These are phyloP conservation scores for Microcyclosporella mali DNA, from an alignment of 2,329 filamentous ascomycete genomes.

Conservation along the genomic window DNA sequence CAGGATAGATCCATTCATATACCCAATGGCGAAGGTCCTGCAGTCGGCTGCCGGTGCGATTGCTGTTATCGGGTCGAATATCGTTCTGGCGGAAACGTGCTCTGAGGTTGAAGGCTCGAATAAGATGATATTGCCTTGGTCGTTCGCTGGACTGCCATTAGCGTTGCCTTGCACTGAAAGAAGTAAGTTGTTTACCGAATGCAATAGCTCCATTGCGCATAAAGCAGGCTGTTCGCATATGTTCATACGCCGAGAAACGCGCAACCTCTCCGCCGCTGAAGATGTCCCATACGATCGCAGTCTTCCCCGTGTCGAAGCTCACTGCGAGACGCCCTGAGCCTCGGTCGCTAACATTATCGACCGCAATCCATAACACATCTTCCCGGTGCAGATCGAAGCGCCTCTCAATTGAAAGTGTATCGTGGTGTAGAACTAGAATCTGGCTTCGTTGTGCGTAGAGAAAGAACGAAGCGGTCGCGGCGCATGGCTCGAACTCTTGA, in stretches of 20 bases:
- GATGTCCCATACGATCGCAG: constrained; percentile 93
- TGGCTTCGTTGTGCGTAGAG: constrained; percentile 78
- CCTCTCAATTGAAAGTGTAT: constrained; percentile 81
- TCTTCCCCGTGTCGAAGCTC: constrained; percentile 86
- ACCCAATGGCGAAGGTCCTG: constrained; percentile 92
- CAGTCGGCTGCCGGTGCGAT: constrained; percentile 84
- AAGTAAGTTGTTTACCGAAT: constrained; percentile 63
- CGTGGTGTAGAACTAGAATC: constrained; percentile 84
- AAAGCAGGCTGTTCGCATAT: constrained; percentile 79
- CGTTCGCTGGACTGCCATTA: constrained; percentile 59
- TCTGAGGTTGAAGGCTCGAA: constrained; percentile 93
- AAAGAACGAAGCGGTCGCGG: constrained; percentile 84
- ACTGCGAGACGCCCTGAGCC: constrained; percentile 81
- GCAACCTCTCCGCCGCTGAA: constrained; percentile 85
- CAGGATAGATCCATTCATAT: constrained; percentile 89
- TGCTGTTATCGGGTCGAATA: constrained; percentile 92
- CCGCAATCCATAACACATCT: constrained; percentile 74
- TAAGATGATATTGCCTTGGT: constrained; percentile 84
- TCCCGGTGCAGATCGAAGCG: constrained; percentile 78
- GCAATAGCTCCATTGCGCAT: constrained; percentile 96
- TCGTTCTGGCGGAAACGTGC: constrained; percentile 82
- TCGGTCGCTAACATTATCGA: constrained; percentile 84
- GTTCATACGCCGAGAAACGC: constrained; percentile 86
- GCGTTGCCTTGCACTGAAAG: not conserved
- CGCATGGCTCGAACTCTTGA: constrained; percentile 71